Evolutionary conservation across 1,284 basidiomycete genomes (phyloP), one percentile per base, ranked within the genome.

Genomic region (Retiboletus flavoniger): DNA sequence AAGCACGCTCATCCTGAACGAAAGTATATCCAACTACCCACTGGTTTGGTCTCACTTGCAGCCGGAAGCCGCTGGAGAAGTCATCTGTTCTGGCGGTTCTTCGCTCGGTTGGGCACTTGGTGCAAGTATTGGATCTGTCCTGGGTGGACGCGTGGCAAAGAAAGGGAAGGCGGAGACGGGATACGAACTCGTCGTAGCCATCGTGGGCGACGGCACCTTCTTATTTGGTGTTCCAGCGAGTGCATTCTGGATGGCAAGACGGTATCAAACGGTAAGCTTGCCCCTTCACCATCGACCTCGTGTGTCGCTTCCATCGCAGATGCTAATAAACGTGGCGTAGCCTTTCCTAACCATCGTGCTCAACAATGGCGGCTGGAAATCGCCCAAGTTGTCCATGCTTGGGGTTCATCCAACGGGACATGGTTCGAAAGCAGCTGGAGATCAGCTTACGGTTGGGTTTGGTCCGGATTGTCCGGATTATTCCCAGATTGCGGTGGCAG

Each of bases 311-410:
- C 4, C 7, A 14, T n/a, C 8, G 19, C 16, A 47, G 42, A 36
- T 34, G 0, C 56, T 14, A 4, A 10, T 8, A 7, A 24, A 41
- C 1, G 3, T 7, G 10, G 38, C 8, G 2, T n/a, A 87, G 85
- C 87, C 87, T 1, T 88, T 86, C 71, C 68, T 89, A 24, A 88
- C 85, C 0, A 73, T 89, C 56, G 73, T 89, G 1, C 68, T 89
- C 28, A 88, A 88, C 64, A 89, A 89, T 53, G 85, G 85, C 3
- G 84, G 85, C 0, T 87, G 85, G 84, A 81, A 75, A 75, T 81
- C 83, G 0, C 87, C 87, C 4, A 81, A 78, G 55, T 60, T 80
- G 8, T 85, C 84, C 0, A 81, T 88, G 82, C 68, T 86, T 9
- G 79, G 79, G 3, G 77, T 89, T 0, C 81, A 89, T 61, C 86